These are phyloP conservation scores for Candida pseudoglaebosa DNA, from an alignment of 805 yeast species.

Conservation along the genomic window DNA sequence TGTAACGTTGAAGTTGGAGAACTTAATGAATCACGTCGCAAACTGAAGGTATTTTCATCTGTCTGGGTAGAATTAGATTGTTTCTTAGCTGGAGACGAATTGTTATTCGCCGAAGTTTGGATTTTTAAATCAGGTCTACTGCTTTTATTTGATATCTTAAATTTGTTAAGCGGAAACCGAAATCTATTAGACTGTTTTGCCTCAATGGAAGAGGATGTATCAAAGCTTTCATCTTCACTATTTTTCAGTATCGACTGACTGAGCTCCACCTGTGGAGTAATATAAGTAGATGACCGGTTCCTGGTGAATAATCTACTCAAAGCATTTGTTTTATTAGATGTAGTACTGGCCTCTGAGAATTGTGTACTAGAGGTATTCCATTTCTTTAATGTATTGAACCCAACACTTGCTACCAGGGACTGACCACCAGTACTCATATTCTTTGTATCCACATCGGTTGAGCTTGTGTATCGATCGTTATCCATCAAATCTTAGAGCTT, in stretches of 20 bases:
- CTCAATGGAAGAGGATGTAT: conserved; percentile 6
- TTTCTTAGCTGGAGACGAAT: conserved; percentile 21
- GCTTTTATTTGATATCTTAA: conserved; percentile 11
- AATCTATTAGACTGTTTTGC: conserved; percentile 6
- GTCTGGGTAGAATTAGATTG: conserved; percentile 17
- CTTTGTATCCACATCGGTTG: neutral
- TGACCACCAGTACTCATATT: conserved; percentile 3
- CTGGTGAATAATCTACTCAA: conserved; percentile 28
- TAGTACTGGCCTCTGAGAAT: conserved; percentile 17
- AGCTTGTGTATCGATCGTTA: neutral
- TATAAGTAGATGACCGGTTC: conserved; percentile 20
- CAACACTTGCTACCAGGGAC: conserved; percentile 24
- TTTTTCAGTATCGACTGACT: conserved; percentile 9
- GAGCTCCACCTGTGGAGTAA: conserved; percentile 10
- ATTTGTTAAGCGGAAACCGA: conserved; percentile 8
- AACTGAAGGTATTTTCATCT: conserved; percentile 10
- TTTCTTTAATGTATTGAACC: conserved; percentile 31
- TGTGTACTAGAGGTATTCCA: conserved; percentile 24
- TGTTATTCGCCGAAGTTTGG: conserved; percentile 26
- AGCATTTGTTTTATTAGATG: conserved; percentile 25
- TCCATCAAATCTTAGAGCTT: neutral
- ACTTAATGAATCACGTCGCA: conserved; percentile 21
- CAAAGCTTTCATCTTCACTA: conserved; percentile 10
- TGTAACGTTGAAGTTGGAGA: conserved; percentile 33
- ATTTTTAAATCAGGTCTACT: conserved; percentile 27